Evolutionary conservation across 2,329 filamentous ascomycete genomes (phyloP).

Genomic region (Fusarium nematophilum): DNA sequence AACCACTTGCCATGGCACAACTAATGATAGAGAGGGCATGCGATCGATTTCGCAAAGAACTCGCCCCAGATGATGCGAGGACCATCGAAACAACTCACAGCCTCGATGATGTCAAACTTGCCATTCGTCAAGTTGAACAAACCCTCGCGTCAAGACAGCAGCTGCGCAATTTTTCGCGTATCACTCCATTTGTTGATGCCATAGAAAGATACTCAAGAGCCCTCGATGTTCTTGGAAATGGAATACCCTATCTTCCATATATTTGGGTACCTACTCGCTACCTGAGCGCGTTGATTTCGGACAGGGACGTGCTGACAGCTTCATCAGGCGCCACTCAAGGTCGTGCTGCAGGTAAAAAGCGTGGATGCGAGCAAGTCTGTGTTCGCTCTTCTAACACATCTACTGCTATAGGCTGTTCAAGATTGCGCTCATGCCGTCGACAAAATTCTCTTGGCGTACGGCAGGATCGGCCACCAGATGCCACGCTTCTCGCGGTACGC

Average conservation of each 20-base stretch:
- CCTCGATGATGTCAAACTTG: background rate
- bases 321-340: slow-evolving; percentile 4
- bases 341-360: slow-evolving; percentile 1
- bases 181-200: background rate
- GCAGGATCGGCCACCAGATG: too few relatives aligned
- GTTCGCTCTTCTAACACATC: background rate
- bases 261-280: too few relatives aligned
- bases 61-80: background rate
- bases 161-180: background rate
- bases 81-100: background rate
- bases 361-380: too few relatives aligned
- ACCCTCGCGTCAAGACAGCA: background rate
- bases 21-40: slow-evolving; percentile 3
- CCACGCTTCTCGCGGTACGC: too few relatives aligned
- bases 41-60: slow-evolving; percentile 1
- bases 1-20: background rate
- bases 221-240: slow-evolving; percentile 3
- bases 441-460: too few relatives aligned
- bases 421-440: slow-evolving; percentile 1
- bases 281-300: too few relatives aligned
- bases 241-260: background rate
- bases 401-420: background rate
- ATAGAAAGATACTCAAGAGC: background rate
- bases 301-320: background rate
- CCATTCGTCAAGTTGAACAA: background rate